Conservation (phyloP, 2,329 filamentous ascomycete species). For the Hymenoscyphus infarciens region DNA sequence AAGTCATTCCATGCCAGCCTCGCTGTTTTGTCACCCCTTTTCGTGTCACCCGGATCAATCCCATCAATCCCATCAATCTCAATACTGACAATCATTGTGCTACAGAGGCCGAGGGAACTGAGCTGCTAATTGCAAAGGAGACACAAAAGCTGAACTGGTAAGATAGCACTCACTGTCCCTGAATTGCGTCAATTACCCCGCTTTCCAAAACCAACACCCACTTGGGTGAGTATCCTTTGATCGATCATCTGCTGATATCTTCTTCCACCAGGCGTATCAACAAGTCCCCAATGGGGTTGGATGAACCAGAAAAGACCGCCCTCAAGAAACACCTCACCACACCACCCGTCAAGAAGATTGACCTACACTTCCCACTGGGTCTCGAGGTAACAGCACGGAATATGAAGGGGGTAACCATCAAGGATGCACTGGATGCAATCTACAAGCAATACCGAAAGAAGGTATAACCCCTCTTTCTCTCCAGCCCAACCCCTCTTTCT, state of each 20-base stretch:
- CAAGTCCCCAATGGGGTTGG: conserved; percentile 71
- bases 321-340: conserved; percentile 77
- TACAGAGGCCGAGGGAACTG: conserved; percentile 68
- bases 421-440: conserved; percentile 93
- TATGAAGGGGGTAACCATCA: conserved; percentile 92
- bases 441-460: conserved; percentile 97
- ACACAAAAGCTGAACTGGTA: conserved; percentile 89
- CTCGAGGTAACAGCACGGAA: conserved; percentile 87
- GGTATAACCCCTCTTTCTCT: conserved; percentile 48
- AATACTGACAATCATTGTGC: conserved; percentile 12
- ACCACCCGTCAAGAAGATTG: conserved; percentile 89
- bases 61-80: conserved; percentile 14
- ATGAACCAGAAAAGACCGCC: conserved; percentile 67
- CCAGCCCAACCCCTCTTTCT: conserved; percentile 31
- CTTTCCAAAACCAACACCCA: background rate
- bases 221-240: background rate
- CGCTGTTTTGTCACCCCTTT: background rate
- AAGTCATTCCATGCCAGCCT: conserved; percentile 38
- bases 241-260: conserved; percentile 13
- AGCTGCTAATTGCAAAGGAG: conserved; percentile 72
- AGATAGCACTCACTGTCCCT: conserved; percentile 34
- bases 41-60: conserved; percentile 15
- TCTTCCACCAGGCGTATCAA: conserved; percentile 79
- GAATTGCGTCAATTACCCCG: conserved; percentile 15
- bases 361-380: conserved; percentile 85